phyloP scores from a whole-genome alignment of 345 rosid species.

The Eucalyptus pauciflora region DNA sequence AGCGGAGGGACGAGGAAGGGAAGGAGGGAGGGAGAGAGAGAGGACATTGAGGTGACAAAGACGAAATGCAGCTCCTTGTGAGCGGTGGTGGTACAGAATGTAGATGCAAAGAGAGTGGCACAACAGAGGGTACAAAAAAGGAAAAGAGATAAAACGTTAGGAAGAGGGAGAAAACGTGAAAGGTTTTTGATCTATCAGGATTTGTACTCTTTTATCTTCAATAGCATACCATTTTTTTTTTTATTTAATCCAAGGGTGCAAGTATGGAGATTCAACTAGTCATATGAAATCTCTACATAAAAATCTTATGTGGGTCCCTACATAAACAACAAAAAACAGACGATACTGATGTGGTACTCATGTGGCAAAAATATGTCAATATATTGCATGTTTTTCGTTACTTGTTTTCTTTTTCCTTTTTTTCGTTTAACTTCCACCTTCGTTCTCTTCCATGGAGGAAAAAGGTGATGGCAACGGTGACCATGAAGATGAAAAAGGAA shows the following conservation, averaged over 20 bases:
- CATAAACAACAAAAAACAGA: neutral
- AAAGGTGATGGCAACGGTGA: neutral
- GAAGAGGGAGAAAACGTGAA: neutral
- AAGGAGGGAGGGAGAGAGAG: too few relatives aligned
- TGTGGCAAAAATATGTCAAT: neutral
- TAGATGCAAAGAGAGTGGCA: neutral
- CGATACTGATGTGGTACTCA: neutral
- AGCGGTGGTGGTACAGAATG: neutral
- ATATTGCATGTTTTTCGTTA: neutral
- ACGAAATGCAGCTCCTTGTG: neutral
- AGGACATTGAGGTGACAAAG: too few relatives aligned
- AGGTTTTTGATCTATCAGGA: neutral
- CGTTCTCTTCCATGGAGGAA: too few relatives aligned
- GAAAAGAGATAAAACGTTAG: neutral
- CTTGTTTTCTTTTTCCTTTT: neutral
- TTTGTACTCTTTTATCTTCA: neutral
- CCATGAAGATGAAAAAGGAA: neutral
- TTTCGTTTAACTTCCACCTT: too few relatives aligned
- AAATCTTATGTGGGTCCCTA: neutral
- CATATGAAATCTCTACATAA: neutral
- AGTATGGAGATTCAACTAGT: neutral
- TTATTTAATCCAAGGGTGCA: neutral
- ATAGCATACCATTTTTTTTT: neutral
- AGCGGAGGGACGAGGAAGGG: too few relatives aligned
- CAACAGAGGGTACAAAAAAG: neutral